Conservation (phyloP, 306 rosid genomes). For the Corylus americana region DNA sequence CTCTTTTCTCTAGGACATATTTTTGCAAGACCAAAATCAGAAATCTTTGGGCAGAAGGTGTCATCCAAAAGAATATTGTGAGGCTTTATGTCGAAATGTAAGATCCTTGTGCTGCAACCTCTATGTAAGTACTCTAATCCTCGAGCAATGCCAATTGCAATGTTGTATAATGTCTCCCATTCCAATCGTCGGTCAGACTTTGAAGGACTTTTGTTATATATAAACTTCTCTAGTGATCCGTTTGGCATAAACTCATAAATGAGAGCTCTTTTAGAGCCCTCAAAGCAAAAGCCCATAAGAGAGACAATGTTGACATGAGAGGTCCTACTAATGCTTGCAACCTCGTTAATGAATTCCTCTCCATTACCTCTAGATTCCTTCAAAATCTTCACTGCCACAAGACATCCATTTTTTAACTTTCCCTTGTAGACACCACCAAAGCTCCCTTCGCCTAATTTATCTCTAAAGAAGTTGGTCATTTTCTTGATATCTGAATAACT, state of each 20-base stretch:
- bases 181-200: neutral
- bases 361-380: slow-evolving; percentile 28
- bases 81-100: slow-evolving; percentile 29
- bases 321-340: slow-evolving; percentile 21
- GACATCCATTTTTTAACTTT: slow-evolving; percentile 6
- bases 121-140: slow-evolving; percentile 20
- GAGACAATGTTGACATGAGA: slow-evolving; percentile 33
- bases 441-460: slow-evolving; percentile 44
- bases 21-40: slow-evolving; percentile 34
- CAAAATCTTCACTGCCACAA: slow-evolving; percentile 44
- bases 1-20: slow-evolving; percentile 30
- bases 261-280: slow-evolving; percentile 24
- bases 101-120: slow-evolving; percentile 12
- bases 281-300: slow-evolving; percentile 31
- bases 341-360: slow-evolving; percentile 43
- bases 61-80: slow-evolving; percentile 25
- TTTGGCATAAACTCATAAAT: slow-evolving; percentile 24
- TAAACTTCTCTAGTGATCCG: slow-evolving; percentile 19
- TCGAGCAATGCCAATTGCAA: slow-evolving; percentile 19
- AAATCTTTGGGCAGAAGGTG: slow-evolving; percentile 29
- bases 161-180: slow-evolving; percentile 5
- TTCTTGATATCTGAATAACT: slow-evolving; percentile 9
- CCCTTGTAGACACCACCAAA: slow-evolving; percentile 44
- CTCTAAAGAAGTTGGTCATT: slow-evolving; percentile 13
- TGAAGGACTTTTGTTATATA: neutral